These are phyloP conservation scores for Ecytonucleospora hepatopenaei DNA, from an alignment of 371 early-diverging fungal genomes.

Conservation along the genomic window DNA sequence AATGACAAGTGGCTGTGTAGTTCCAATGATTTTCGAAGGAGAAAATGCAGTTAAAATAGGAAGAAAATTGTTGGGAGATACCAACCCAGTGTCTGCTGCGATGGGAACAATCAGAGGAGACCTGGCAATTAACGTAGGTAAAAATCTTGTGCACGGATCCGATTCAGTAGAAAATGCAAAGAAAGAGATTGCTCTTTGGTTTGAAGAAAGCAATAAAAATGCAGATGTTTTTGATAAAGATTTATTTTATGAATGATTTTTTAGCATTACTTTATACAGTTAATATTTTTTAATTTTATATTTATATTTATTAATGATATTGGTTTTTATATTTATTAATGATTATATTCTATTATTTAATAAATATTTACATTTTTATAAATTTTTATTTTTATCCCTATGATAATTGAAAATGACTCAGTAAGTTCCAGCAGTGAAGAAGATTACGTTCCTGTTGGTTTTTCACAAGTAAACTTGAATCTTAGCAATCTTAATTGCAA, in stretches of 20 bases:
- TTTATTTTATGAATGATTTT: neutral
- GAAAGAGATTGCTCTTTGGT: conserved; percentile 87
- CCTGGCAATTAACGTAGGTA: conserved; percentile 62
- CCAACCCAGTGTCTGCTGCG: conserved; percentile 68
- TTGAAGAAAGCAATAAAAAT: conserved; percentile 63
- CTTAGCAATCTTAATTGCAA: neutral
- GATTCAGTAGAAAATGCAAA: conserved; percentile 89
- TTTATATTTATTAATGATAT: too few relatives aligned
- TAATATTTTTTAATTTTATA: too few relatives aligned
- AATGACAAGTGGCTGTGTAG: conserved; percentile 77
- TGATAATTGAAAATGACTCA: too few relatives aligned
- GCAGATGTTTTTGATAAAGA: neutral
- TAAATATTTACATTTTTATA: too few relatives aligned
- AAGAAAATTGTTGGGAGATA: conserved; percentile 79
- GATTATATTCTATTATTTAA: too few relatives aligned
- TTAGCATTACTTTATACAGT: neutral
- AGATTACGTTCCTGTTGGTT: neutral
- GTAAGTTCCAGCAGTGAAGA: neutral
- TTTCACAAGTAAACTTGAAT: neutral
- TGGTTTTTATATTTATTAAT: too few relatives aligned
- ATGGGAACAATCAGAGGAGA: conserved; percentile 99
- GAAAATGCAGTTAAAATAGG: conserved; percentile 86
- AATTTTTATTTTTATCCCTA: too few relatives aligned
- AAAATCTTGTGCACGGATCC: conserved; percentile 94
- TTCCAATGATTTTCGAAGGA: conserved; percentile 81